A percentile compares a stretch with the other conserved stretches of the same genome.
Evolutionary conservation across 768 basidiomycete genomes (phyloP).

Genomic region (Macrolepiota fuliginosa): DNA sequence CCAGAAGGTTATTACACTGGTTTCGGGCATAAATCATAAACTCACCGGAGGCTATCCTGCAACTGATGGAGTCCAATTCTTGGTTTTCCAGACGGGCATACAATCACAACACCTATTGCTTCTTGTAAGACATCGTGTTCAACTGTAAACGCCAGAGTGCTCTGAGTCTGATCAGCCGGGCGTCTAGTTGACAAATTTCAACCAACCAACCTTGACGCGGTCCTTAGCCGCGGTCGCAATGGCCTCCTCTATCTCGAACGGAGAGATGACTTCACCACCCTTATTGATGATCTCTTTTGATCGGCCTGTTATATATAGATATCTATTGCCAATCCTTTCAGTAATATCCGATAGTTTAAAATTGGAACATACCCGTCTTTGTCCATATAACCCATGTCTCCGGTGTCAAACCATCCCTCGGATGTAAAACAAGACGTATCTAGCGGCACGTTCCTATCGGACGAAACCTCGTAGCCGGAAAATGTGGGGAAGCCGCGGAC

Average conservation of each 20-base stretch:
- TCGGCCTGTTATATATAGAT: constrained; percentile 52
- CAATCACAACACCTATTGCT: constrained; percentile 42
- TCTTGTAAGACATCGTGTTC: constrained; percentile 48
- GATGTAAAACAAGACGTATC: constrained; percentile 46
- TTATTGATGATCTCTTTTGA: constrained; percentile 61
- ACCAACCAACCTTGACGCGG: constrained; percentile 32
- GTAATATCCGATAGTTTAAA: background rate
- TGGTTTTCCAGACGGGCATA: constrained; percentile 30
- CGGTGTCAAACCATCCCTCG: constrained; percentile 54
- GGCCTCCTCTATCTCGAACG: constrained; percentile 61
- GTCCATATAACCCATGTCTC: constrained; percentile 47
- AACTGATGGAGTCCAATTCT: constrained; percentile 39
- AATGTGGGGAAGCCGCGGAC: constrained; percentile 55
- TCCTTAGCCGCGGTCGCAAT: constrained; percentile 40
- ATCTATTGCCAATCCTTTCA: constrained; percentile 17
- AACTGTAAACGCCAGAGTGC: constrained; percentile 40
- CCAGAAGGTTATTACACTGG: background rate
- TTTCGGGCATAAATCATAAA: background rate
- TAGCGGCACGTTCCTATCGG: constrained; percentile 39
- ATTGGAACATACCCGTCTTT: constrained; percentile 32
- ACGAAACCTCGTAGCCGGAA: constrained; percentile 45
- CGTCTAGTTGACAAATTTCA: background rate
- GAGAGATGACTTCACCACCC: constrained; percentile 60
- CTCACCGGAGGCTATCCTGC: constrained; percentile 38
- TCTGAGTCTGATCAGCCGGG: constrained; percentile 20